Evolutionary conservation across 225 moss, liverwort and hornwort genomes (phyloP), one percentile per base, ranked within the genome.

Genomic region (Pseudisothecium myosuroides): DNA sequence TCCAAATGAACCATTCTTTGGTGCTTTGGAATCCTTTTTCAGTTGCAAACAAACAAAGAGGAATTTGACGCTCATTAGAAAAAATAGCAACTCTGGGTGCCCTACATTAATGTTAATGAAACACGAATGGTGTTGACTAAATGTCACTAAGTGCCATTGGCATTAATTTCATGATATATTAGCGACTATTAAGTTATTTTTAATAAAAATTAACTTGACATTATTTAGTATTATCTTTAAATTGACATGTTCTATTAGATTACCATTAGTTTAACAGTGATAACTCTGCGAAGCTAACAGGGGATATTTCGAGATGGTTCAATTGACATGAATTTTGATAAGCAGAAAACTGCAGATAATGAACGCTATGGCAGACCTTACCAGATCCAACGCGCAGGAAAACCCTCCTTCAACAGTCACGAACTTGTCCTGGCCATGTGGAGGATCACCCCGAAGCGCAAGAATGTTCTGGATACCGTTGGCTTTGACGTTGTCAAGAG

Each of bases 391-490:
- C 14, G 97, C 96, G 67, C 96, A 97, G 32, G 93, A 95, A 81
- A 95, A 97, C 31, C 98, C 96, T 85, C 97, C 97, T 14, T 95
- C 92, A 23, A 97, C 88, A 68, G 93, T 93, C 56, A 97, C 97
- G 84, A 99, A 97, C 71, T 95, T 96, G 83, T 96, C 97, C 87
- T 99, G 91, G 45, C 97, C 97, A 75, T 97, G 96, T 16, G 98
- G 97, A 41, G 98, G 98, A 88, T 99, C 98, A 58, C 97, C 98
- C 73, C 98, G 96, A 19, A 97, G 94, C 37, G 97, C 98, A 87
- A 99, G 94, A 85, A 99, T 95, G 88, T 97, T 99, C 66, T 96
- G 97, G 60, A 99, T 95, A 85, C 96, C 98, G 69, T 95, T 96
- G 63, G 90, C 45, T 39, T 97, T 96, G 15, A 97, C 86, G 14